Conservation (phyloP, 129 eudicot genomes). For the Gnaphalium uliginosum region DNA sequence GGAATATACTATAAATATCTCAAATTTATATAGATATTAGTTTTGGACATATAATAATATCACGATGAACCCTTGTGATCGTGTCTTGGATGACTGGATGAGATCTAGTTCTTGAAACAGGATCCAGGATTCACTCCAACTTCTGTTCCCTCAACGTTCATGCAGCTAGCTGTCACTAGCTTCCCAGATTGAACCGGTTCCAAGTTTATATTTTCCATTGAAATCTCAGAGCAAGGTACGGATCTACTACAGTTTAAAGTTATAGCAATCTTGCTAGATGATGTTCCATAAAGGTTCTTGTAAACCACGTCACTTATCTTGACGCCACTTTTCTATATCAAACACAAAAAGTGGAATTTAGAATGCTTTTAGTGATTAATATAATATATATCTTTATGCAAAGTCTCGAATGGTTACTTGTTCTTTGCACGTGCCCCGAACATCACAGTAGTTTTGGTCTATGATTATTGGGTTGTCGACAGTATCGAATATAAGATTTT, state of each 20-base stretch:
- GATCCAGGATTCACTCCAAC: slow-evolving; percentile 46
- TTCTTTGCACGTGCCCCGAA: slow-evolving; percentile 41
- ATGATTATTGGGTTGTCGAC: slow-evolving; percentile 73
- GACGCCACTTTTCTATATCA: slow-evolving; percentile 55
- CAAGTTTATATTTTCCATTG: slow-evolving; percentile 42
- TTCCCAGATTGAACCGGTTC: slow-evolving; percentile 33
- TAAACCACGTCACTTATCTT: slow-evolving; percentile 57
- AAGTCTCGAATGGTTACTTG: slow-evolving; percentile 18
- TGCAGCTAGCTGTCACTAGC: slow-evolving; percentile 47
- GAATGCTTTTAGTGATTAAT: background rate
- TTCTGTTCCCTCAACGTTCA: slow-evolving; percentile 48
- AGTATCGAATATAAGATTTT: slow-evolving; percentile 40
- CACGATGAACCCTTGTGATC: slow-evolving; percentile 4
- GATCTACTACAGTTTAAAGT: slow-evolving; percentile 54
- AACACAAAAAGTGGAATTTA: slow-evolving; percentile 11
- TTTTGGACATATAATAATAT: slow-evolving; percentile 27
- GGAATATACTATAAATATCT: slow-evolving; percentile 19
- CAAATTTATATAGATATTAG: slow-evolving; percentile 25
- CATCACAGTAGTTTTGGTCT: slow-evolving; percentile 65
- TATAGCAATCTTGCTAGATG: slow-evolving; percentile 50
- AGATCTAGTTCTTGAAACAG: slow-evolving; percentile 39
- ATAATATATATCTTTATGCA: background rate
- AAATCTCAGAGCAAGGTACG: slow-evolving; percentile 52
- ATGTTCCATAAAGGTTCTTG: slow-evolving; percentile 52
- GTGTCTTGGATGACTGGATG: background rate